These are phyloP conservation scores for Didymosphaeria variabile DNA, from an alignment of 2,329 filamentous ascomycete species.

Conservation along the genomic window DNA sequence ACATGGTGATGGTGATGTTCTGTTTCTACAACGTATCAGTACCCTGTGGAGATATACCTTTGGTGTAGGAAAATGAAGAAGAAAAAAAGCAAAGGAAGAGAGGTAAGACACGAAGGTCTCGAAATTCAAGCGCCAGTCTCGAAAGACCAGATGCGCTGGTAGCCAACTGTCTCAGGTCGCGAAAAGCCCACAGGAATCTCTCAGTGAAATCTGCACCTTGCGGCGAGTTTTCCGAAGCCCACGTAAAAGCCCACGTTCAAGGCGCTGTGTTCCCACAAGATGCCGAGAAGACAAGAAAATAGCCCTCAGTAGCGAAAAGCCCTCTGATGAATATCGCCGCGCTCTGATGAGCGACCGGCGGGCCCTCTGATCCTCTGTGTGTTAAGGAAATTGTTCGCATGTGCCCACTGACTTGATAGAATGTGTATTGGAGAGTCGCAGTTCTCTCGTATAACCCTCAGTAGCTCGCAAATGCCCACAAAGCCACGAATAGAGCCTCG, in stretches of 20 bases:
- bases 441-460: slow-evolving; percentile 40
- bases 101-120: slow-evolving; percentile 31
- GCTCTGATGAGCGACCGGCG: slow-evolving; percentile 48
- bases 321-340: slow-evolving; percentile 49
- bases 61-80: slow-evolving; percentile 18
- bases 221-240: slow-evolving; percentile 54
- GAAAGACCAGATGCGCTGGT: slow-evolving; percentile 31
- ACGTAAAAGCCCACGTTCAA: slow-evolving; percentile 58
- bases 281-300: slow-evolving; percentile 56
- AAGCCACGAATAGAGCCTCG: slow-evolving; percentile 41
- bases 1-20: slow-evolving; percentile 41
- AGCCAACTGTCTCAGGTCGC: slow-evolving; percentile 52
- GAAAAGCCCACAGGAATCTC: slow-evolving; percentile 55
- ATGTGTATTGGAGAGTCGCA: slow-evolving; percentile 32
- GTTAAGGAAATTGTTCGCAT: slow-evolving; percentile 51
- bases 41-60: slow-evolving; percentile 24
- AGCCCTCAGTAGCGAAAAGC: slow-evolving; percentile 52
- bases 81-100: slow-evolving; percentile 29
- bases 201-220: slow-evolving; percentile 43
- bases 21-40: slow-evolving; percentile 46
- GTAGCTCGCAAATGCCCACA: slow-evolving; percentile 46
- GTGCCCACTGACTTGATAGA: slow-evolving; percentile 53
- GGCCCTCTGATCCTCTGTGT: slow-evolving; percentile 45
- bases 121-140: slow-evolving; percentile 35
- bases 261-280: slow-evolving; percentile 63